A percentile compares a stretch with the other conserved stretches of the same genome.
Conservation (phyloP, 371 early-diverging fungal species). For the Mucor plumbeus region DNA sequence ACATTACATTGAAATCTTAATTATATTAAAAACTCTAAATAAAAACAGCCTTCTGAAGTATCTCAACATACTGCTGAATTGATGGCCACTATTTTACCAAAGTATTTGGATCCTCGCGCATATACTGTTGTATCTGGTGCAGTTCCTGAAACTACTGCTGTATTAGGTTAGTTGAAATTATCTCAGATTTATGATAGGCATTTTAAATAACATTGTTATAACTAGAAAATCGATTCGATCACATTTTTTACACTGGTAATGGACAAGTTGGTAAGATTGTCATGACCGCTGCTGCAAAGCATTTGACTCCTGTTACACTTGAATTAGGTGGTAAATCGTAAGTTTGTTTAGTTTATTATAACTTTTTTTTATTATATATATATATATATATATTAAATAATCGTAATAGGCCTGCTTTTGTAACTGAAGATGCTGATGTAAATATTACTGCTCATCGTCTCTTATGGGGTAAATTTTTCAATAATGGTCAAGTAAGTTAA, state of each 20-base stretch:
- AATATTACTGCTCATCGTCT: slow-evolving; percentile 71
- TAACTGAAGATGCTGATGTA: slow-evolving; percentile 74
- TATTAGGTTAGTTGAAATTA: slow-evolving; percentile 51
- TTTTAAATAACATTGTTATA: neutral
- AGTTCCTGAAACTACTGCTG: slow-evolving; percentile 68
- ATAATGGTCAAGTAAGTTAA: slow-evolving; percentile 68
- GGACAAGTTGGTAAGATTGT: slow-evolving; percentile 80
- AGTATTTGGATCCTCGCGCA: slow-evolving; percentile 77
- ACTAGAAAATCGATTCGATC: slow-evolving; percentile 70
- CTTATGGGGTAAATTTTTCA: slow-evolving; percentile 79
- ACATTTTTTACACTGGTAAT: slow-evolving; percentile 93
- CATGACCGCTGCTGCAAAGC: slow-evolving; percentile 77
- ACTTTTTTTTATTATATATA: neutral
- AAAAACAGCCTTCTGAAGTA: slow-evolving; percentile 80
- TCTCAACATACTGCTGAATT: slow-evolving; percentile 68
- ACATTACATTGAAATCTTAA: neutral
- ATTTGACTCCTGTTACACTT: slow-evolving; percentile 78
- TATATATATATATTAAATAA: too few species aligned
- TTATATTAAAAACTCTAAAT: too few species aligned
- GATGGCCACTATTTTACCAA: slow-evolving; percentile 62
- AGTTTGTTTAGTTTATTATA: neutral
- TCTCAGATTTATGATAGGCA: neutral
- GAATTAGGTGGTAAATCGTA: slow-evolving; percentile 89
- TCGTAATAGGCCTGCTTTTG: slow-evolving; percentile 67
- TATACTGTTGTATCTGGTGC: slow-evolving; percentile 80